Conservation (phyloP, 2,329 filamentous ascomycete species). For the Stagonosporopsis rhizophila region DNA sequence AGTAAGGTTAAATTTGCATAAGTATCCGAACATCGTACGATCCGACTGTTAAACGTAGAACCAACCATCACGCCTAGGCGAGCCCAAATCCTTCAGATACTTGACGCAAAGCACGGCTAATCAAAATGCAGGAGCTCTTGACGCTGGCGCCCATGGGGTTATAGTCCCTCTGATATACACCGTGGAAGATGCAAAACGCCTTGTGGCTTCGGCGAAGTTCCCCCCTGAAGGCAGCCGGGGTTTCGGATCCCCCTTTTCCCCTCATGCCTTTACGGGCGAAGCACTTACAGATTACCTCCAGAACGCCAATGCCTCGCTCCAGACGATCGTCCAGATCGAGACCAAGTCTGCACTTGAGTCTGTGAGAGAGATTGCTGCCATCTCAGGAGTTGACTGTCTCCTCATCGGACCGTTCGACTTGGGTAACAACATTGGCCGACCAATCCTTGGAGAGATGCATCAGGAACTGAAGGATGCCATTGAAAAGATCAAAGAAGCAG, state of each 20-base stretch:
- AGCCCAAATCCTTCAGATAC: neutral
- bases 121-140: conserved; percentile 56
- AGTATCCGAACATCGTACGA: neutral
- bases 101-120: neutral
- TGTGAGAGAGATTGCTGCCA: conserved; percentile 58
- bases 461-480: conserved; percentile 61
- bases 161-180: conserved; percentile 62
- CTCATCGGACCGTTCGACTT: conserved; percentile 64
- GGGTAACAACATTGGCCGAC: conserved; percentile 64
- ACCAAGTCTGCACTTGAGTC: conserved; percentile 51
- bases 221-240: conserved; percentile 63
- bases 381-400: conserved; percentile 61
- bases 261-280: conserved; percentile 54
- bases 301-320: conserved; percentile 61
- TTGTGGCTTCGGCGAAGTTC: conserved; percentile 63
- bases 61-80: neutral
- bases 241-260: conserved; percentile 63
- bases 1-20: conserved; percentile 14
- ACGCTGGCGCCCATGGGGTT: conserved; percentile 66
- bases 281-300: conserved; percentile 58
- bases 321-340: conserved; percentile 60
- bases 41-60: too few relatives aligned
- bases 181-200: conserved; percentile 59
- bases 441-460: conserved; percentile 58
- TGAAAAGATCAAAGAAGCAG: conserved; percentile 58